Evolutionary conservation across 2,329 filamentous ascomycete species (phyloP).

Genomic region (Xylaria sp.): DNA sequence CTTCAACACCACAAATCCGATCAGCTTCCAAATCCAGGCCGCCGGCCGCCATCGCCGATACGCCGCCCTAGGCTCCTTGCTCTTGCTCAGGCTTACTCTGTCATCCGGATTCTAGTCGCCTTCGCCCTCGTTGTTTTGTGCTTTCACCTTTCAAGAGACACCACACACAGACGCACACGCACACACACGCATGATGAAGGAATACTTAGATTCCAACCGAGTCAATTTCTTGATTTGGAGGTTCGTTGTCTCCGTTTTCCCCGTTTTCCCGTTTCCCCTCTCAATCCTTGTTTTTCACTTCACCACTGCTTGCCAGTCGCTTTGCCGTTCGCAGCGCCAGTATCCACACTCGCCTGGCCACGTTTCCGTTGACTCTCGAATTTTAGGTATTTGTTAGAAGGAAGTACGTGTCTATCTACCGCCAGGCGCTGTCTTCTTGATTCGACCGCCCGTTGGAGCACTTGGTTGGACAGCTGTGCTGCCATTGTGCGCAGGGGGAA

Average conservation of each 20-base stretch:
- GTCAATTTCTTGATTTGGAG: conserved; percentile 68
- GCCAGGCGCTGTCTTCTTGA: neutral
- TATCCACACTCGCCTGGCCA: conserved; percentile 7
- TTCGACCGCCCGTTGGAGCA: conserved; percentile 4
- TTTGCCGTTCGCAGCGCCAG: neutral
- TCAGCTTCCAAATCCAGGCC: conserved; percentile 5
- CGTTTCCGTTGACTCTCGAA: conserved; percentile 24
- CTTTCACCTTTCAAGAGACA: too few relatives aligned
- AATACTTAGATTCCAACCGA: conserved; percentile 60
- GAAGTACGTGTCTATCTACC: conserved; percentile 45
- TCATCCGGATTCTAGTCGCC: too few relatives aligned
- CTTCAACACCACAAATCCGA: conserved; percentile 25
- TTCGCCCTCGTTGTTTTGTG: too few relatives aligned
- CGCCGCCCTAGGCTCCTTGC: conserved; percentile 1
- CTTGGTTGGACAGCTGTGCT: conserved; percentile 17
- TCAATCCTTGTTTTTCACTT: conserved; percentile 14
- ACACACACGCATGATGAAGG: conserved; percentile 46
- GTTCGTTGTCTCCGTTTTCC: conserved; percentile 43
- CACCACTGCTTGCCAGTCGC: neutral
- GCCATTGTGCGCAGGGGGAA: conserved; percentile 15
- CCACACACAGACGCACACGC: too few relatives aligned
- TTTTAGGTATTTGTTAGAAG: conserved; percentile 55
- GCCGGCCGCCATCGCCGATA: conserved; percentile 11
- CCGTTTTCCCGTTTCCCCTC: conserved; percentile 16
- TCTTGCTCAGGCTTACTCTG: conserved; percentile 1